These are phyloP conservation scores for Chrysochromulina tobinii DNA, from an alignment of 78 protist species.

Conservation along the genomic window DNA sequence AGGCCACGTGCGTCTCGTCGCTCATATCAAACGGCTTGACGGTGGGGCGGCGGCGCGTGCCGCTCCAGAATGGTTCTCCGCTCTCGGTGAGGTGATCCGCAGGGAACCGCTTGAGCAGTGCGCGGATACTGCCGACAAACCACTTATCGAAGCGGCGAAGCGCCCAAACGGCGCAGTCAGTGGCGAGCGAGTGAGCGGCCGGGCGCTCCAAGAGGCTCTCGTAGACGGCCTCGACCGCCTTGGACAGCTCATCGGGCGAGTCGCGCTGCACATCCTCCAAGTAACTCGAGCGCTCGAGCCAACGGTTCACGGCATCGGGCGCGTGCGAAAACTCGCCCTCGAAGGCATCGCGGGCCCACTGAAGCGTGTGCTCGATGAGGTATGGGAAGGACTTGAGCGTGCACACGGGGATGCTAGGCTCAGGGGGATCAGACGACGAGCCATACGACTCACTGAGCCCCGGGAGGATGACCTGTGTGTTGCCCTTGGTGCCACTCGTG, in stretches of 20 bases:
- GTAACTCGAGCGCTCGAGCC: background rate
- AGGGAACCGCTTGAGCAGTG: background rate
- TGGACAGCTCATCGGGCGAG: no score
- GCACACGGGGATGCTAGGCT: constrained; percentile 92
- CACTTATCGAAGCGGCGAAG: constrained; percentile 15
- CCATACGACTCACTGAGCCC: constrained; percentile 93
- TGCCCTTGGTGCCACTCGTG: constrained; percentile 95
- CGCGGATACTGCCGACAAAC: background rate
- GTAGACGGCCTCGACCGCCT: background rate
- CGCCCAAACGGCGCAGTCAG: background rate
- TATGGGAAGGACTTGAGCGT: constrained; percentile 97
- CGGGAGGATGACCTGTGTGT: constrained; percentile 94
- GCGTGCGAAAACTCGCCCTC: constrained; percentile 20
- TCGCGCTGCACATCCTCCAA: background rate
- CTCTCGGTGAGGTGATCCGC: background rate
- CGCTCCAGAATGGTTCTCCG: constrained; percentile 85
- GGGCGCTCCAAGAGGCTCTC: no score
- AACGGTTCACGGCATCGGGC: background rate
- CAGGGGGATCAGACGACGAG: constrained; percentile 94
- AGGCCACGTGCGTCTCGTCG: constrained; percentile 15
- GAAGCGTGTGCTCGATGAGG: constrained; percentile 87
- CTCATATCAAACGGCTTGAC: constrained; percentile 72
- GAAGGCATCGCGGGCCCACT: constrained; percentile 92
- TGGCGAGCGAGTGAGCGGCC: background rate
- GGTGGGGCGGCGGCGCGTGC: constrained; percentile 84